These are phyloP conservation scores for Curvularia verruculosa DNA, from an alignment of 2,329 filamentous ascomycete genomes.

Conservation along the genomic window DNA sequence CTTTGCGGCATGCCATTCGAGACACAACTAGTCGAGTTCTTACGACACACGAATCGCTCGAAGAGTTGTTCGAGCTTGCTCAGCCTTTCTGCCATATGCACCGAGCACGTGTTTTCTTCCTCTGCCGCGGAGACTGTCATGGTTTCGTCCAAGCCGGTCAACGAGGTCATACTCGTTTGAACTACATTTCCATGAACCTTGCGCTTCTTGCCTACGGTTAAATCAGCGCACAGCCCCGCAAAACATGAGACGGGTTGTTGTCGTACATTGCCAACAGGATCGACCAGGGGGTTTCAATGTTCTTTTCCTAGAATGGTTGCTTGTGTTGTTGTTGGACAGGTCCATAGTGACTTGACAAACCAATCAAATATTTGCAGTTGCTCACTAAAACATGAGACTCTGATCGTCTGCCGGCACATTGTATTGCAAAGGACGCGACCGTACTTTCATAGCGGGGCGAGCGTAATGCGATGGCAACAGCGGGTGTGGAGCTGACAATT, in stretches of 20 bases:
- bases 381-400: conserved; percentile 1
- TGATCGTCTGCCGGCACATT: conserved; percentile 22
- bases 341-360: conserved; percentile 25
- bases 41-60: conserved; percentile 46
- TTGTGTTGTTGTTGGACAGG: conserved; percentile 21
- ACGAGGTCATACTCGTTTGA: conserved; percentile 22
- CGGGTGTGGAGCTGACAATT: conserved; percentile 26
- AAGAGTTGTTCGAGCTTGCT: conserved; percentile 46
- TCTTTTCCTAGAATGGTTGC: conserved; percentile 32
- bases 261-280: conserved; percentile 47
- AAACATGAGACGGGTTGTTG: not conserved
- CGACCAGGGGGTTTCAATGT: conserved; percentile 36
- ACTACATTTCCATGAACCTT: conserved; percentile 27
- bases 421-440: conserved; percentile 28
- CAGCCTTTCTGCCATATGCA: conserved; percentile 43
- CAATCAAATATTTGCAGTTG: not conserved
- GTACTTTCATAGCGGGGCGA: conserved; percentile 44
- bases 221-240: conserved; percentile 16
- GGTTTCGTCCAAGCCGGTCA: conserved; percentile 19
- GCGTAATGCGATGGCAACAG: conserved; percentile 36
- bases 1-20: conserved; percentile 22
- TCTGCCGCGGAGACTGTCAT: conserved; percentile 22
- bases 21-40: conserved; percentile 19
- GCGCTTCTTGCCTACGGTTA: conserved; percentile 40
- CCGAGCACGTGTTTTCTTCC: conserved; percentile 30